These are phyloP conservation scores for Wickerhamiella cacticola DNA, from an alignment of 805 yeast genomes.

Conservation along the genomic window DNA sequence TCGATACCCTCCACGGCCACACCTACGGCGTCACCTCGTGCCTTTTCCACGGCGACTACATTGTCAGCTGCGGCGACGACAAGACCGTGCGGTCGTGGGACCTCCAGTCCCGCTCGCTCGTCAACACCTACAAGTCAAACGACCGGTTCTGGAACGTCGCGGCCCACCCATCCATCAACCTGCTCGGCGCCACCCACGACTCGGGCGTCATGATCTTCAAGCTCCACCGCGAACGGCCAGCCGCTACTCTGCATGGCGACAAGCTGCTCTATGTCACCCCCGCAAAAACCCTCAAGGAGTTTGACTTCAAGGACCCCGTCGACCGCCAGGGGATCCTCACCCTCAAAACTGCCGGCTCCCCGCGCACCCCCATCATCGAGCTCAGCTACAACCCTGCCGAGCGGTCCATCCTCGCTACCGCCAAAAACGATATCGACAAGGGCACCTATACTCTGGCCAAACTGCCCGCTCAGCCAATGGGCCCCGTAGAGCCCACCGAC, in stretches of 20 bases:
- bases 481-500: slow-evolving; percentile 88
- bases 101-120: slow-evolving; percentile 80
- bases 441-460: slow-evolving; percentile 62
- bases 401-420: slow-evolving; percentile 69
- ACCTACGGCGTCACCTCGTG: slow-evolving; percentile 84
- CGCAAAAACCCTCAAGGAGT: slow-evolving; percentile 76
- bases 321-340: slow-evolving; percentile 68
- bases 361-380: slow-evolving; percentile 76
- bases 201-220: slow-evolving; percentile 97
- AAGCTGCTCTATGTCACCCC: slow-evolving; percentile 62
- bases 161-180: slow-evolving; percentile 77
- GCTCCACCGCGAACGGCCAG: slow-evolving; percentile 94
- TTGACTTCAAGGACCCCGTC: slow-evolving; percentile 49
- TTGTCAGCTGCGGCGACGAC: slow-evolving; percentile 90
- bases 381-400: slow-evolving; percentile 89
- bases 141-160: slow-evolving; percentile 92
- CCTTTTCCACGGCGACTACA: slow-evolving; percentile 81
- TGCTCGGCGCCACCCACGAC: slow-evolving; percentile 95
- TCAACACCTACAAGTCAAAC: slow-evolving; percentile 88
- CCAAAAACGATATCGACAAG: slow-evolving; percentile 43
- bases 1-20: slow-evolving; percentile 96
- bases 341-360: slow-evolving; percentile 68
- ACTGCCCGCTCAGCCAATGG: slow-evolving; percentile 76
- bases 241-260: slow-evolving; percentile 58
- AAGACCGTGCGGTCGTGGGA: slow-evolving; percentile 97